Evolutionary conservation across 192 early-diverging fungal genomes (phyloP).

Genomic region (Coemansia furcata): DNA sequence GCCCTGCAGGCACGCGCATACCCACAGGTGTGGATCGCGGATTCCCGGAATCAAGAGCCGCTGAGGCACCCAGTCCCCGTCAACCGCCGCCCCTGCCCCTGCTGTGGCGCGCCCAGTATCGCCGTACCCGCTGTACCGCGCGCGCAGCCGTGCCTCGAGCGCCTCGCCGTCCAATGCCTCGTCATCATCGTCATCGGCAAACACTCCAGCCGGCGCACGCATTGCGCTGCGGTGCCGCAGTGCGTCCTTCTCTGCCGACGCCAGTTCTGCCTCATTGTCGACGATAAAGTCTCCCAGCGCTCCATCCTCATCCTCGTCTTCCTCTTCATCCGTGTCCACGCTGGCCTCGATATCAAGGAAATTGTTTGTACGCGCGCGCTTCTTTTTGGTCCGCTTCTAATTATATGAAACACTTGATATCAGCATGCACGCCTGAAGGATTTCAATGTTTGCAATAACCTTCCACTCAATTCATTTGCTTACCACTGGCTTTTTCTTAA

Average conservation of each 20-base stretch:
- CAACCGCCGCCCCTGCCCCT: slow-evolving; percentile 54
- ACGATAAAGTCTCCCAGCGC: slow-evolving; percentile 58
- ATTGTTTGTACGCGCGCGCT: slow-evolving; percentile 40
- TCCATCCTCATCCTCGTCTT: slow-evolving; percentile 72
- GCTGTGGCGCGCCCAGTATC: slow-evolving; percentile 42
- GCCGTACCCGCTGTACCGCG: slow-evolving; percentile 69
- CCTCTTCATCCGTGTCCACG: slow-evolving; percentile 76
- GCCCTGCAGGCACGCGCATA: slow-evolving; percentile 80
- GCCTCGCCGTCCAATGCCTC: slow-evolving; percentile 82
- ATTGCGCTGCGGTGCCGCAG: slow-evolving; percentile 52
- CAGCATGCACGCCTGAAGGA: not conserved
- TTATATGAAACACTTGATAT: not conserved
- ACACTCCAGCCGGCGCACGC: slow-evolving; percentile 59
- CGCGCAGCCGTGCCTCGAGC: slow-evolving; percentile 70
- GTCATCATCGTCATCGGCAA: slow-evolving; percentile 61
- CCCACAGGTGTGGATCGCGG: slow-evolving; percentile 89
- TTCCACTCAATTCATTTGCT: not conserved
- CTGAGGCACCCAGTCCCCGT: slow-evolving; percentile 62
- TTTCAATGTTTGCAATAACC: not conserved
- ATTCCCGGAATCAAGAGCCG: slow-evolving; percentile 79
- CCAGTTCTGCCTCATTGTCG: slow-evolving; percentile 68
- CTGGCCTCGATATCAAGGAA: slow-evolving; percentile 74
- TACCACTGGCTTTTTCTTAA: slow-evolving; percentile 1
- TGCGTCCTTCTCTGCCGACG: slow-evolving; percentile 56
- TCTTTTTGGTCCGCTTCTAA: slow-evolving; percentile 22